Evolutionary conservation across 371 early-diverging fungal species (phyloP).

Genomic region (Apophysomyces sp.): DNA sequence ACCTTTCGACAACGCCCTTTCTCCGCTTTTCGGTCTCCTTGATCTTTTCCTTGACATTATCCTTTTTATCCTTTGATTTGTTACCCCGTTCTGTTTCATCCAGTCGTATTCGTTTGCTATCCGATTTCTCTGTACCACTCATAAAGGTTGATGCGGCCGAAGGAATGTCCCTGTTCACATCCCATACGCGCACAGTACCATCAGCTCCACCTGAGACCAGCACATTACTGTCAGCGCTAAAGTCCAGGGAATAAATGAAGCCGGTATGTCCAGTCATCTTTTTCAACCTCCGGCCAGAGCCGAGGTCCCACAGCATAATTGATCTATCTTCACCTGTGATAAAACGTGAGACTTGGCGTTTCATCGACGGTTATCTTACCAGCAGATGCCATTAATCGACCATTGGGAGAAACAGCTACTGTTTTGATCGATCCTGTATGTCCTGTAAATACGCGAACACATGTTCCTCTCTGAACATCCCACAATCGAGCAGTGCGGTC

Average conservation of each 20-base stretch:
- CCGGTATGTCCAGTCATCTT: constrained; percentile 83
- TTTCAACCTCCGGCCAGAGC: constrained; percentile 78
- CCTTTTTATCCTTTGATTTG: constrained; percentile 1
- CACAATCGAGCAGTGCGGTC: constrained; percentile 95
- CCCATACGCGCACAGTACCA: constrained; percentile 94
- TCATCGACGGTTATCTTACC: constrained; percentile 43
- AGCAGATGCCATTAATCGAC: constrained; percentile 89
- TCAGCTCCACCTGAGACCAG: constrained; percentile 93
- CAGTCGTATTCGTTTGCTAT: constrained; percentile 23
- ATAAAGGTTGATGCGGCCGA: background rate
- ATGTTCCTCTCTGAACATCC: constrained; percentile 90
- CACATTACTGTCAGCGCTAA: constrained; percentile 80
- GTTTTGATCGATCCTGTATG: constrained; percentile 85
- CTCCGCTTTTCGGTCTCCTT: constrained; percentile 19
- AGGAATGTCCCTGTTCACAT: constrained; percentile 64
- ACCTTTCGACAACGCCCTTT: constrained; percentile 34
- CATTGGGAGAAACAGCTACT: constrained; percentile 96
- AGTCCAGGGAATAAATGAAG: constrained; percentile 83
- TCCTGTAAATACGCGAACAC: constrained; percentile 92
- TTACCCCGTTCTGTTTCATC: constrained; percentile 15
- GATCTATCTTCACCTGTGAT: constrained; percentile 72
- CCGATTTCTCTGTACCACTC: constrained; percentile 3
- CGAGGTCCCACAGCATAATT: constrained; percentile 95
- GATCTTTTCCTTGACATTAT: constrained; percentile 10
- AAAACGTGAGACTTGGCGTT: background rate